Conservation (phyloP, 2,329 filamentous ascomycete genomes). For the Byssochlamys sp. region DNA sequence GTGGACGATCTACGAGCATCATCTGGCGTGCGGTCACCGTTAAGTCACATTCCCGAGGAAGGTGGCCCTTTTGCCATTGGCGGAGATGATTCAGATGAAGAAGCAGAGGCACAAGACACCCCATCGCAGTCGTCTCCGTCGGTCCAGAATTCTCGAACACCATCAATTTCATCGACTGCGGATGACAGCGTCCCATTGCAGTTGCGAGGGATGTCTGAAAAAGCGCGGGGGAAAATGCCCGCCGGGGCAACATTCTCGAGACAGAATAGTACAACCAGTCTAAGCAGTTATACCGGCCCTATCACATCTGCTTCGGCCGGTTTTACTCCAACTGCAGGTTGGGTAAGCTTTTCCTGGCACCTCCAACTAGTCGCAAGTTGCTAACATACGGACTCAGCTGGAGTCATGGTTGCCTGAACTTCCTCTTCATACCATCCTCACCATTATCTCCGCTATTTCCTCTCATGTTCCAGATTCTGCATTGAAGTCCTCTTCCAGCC, state of each 20-base stretch:
- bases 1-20: conserved; percentile 31
- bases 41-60: conserved; percentile 66
- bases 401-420: conserved; percentile 89
- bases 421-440: conserved; percentile 76
- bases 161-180: conserved; percentile 57
- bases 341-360: conserved; percentile 41
- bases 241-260: conserved; percentile 74
- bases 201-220: conserved; percentile 88
- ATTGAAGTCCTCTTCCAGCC: conserved; percentile 30
- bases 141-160: conserved; percentile 49
- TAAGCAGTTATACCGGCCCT: conserved; percentile 55
- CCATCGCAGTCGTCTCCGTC: conserved; percentile 49
- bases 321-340: conserved; percentile 71
- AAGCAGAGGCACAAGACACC: conserved; percentile 52
- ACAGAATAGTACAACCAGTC: conserved; percentile 78
- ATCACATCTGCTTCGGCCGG: conserved; percentile 43
- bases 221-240: conserved; percentile 90
- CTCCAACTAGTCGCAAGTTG: not conserved
- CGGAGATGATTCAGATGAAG: conserved; percentile 59
- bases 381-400: conserved; percentile 45
- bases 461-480: conserved; percentile 42
- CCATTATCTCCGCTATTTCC: conserved; percentile 56
- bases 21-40: conserved; percentile 47
- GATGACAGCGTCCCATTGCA: conserved; percentile 77
- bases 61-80: conserved; percentile 80